These are phyloP conservation scores for Saccharomycopsis microspora DNA, from an alignment of 805 yeast species.

Conservation along the genomic window DNA sequence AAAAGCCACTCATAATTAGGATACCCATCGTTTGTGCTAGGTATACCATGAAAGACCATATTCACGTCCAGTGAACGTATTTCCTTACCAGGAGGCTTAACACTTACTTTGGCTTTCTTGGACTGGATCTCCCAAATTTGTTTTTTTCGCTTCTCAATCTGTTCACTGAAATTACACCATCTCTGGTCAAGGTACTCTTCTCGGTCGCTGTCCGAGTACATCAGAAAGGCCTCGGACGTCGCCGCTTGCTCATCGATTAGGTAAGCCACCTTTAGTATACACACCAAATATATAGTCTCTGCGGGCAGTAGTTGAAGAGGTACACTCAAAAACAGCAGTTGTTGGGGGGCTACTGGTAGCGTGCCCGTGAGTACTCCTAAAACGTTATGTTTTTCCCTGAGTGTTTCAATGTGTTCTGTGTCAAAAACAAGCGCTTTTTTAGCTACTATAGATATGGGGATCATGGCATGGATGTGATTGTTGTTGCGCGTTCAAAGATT, in stretches of 20 bases:
- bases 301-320: slow-evolving; percentile 68
- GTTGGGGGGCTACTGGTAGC: slow-evolving; percentile 85
- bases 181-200: slow-evolving; percentile 5
- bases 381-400: slow-evolving; percentile 49
- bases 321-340: slow-evolving; percentile 73
- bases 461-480: not conserved
- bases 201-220: slow-evolving; percentile 13
- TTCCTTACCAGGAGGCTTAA: not conserved
- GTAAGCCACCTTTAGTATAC: slow-evolving; percentile 24
- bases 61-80: slow-evolving; percentile 5
- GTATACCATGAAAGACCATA: slow-evolving; percentile 4
- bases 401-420: slow-evolving; percentile 35
- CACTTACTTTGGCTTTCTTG: slow-evolving; percentile 14
- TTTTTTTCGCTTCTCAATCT: slow-evolving; percentile 14
- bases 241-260: slow-evolving; percentile 32
- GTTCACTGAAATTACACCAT: slow-evolving; percentile 13
- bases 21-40: slow-evolving; percentile 1
- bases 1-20: slow-evolving; percentile 13
- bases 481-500: too few relatives aligned
- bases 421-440: slow-evolving; percentile 41
- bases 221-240: slow-evolving; percentile 17
- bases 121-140: slow-evolving; percentile 6
- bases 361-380: slow-evolving; percentile 78
- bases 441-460: slow-evolving; percentile 10
- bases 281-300: slow-evolving; percentile 60